phyloP scores from a whole-genome alignment of 768 basidiomycete species.

The Leccinum imitatum region DNA sequence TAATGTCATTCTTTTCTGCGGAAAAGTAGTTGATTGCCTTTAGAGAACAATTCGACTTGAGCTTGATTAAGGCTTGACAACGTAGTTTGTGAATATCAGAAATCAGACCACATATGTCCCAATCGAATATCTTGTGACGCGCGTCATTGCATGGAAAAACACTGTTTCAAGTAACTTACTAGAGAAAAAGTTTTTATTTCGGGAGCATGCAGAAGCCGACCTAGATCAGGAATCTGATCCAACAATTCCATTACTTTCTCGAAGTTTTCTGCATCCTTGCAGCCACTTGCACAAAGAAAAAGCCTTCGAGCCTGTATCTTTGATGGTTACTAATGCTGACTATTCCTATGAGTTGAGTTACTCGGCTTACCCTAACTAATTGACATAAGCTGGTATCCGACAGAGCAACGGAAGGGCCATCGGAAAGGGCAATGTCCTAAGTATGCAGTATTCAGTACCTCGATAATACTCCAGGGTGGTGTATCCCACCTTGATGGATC shows the following conservation, averaged over 20 bases:
- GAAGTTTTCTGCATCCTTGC: not conserved
- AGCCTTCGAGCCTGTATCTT: constrained; percentile 1
- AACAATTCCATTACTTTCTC: not conserved
- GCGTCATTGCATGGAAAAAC: not conserved
- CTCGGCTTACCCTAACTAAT: not conserved
- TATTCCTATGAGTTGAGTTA: not conserved
- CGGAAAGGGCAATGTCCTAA: constrained; percentile 8
- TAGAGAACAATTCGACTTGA: not conserved
- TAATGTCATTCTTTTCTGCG: not conserved
- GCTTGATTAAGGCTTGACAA: constrained; percentile 2
- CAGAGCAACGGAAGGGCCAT: not conserved
- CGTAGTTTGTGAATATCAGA: not conserved
- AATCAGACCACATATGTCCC: constrained; percentile 7
- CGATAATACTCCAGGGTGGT: not conserved
- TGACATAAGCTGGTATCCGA: not conserved
- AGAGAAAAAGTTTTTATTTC: constrained; percentile 2
- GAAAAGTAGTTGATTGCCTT: not conserved
- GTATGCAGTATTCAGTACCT: not conserved
- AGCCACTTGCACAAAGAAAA: not conserved
- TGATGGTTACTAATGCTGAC: not conserved
- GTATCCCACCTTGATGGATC: constrained; percentile 8
- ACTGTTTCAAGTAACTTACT: constrained; percentile 1
- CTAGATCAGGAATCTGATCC: not conserved
- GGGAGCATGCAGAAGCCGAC: constrained; percentile 1
- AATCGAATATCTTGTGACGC: constrained; percentile 13